Percentiles rank a stretch among this genome's conserved stretches.
phyloP scores from a whole-genome alignment of 2,329 filamentous ascomycete genomes.

The Talaromyces piceae region DNA sequence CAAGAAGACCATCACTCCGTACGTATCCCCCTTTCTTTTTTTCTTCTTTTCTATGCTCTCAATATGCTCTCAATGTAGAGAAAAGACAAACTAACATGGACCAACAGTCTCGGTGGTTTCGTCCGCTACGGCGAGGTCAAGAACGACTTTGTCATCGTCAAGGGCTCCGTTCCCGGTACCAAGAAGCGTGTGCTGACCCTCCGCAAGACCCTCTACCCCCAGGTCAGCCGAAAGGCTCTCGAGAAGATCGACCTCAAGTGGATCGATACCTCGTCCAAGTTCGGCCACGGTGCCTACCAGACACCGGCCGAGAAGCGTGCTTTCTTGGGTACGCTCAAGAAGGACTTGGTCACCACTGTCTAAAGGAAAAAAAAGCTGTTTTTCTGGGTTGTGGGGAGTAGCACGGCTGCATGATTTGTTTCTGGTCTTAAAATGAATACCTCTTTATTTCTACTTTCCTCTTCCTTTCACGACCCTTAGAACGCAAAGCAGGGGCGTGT shows the following conservation, averaged over 20 bases:
- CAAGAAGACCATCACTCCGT: constrained; percentile 99
- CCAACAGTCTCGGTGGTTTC: constrained; percentile 91
- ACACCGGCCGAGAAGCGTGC: constrained; percentile 96
- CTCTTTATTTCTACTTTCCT: neutral
- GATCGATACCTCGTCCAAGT: constrained; percentile 99
- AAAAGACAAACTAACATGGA: constrained; percentile 14
- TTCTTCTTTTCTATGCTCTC: too few species aligned
- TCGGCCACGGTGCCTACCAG: constrained; percentile 99
- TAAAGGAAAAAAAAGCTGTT: constrained; percentile 34
- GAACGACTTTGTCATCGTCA: constrained; percentile 97
- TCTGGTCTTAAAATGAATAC: constrained; percentile 35
- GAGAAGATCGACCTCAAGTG: constrained; percentile 99
- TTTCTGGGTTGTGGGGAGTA: constrained; percentile 25
- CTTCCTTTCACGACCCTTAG: neutral
- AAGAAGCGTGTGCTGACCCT: constrained; percentile 99
- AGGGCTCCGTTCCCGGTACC: constrained; percentile 93
- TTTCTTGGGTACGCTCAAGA: constrained; percentile 98
- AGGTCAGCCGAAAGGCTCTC: constrained; percentile 89
- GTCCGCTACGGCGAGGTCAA: constrained; percentile 99
- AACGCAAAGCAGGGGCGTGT: constrained; percentile 2
- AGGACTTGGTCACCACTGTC: constrained; percentile 63
- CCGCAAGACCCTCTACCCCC: constrained; percentile 95
- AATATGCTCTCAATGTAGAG: too few species aligned
- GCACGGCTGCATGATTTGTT: constrained; percentile 29
- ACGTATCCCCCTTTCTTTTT: constrained; percentile 48